These are phyloP conservation scores for Boletus tomentosulus DNA, from an alignment of 768 basidiomycete genomes.

Conservation along the genomic window DNA sequence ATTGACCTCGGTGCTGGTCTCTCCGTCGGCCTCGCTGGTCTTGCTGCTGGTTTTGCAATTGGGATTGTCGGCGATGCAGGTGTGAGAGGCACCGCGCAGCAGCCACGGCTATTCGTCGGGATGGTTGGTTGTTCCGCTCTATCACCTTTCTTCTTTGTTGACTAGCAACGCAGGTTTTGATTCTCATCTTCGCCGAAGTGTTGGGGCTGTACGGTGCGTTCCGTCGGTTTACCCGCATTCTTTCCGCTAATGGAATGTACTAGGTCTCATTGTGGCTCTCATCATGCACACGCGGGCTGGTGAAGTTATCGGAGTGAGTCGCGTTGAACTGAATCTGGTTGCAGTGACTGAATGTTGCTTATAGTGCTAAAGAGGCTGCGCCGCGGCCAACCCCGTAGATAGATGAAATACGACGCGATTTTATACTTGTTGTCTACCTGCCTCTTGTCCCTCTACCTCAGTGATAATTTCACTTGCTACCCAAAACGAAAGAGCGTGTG, in stretches of 20 bases:
- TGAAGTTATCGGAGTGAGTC: slow-evolving; percentile 19
- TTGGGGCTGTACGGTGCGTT: slow-evolving; percentile 80
- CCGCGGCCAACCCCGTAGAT: slow-evolving; percentile 4
- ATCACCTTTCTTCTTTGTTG: neutral
- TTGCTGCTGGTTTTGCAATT: slow-evolving; percentile 96
- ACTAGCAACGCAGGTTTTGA: slow-evolving; percentile 63
- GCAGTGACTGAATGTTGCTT: neutral
- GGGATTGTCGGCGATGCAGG: slow-evolving; percentile 99
- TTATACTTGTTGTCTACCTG: slow-evolving; percentile 9
- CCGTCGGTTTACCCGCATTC: neutral
- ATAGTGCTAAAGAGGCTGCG: slow-evolving; percentile 23
- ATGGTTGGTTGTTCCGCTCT: slow-evolving; percentile 54
- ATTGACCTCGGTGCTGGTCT: slow-evolving; percentile 93
- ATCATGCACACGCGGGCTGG: slow-evolving; percentile 85
- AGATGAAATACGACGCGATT: slow-evolving; percentile 1
- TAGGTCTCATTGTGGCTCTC: slow-evolving; percentile 86
- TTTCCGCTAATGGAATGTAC: neutral
- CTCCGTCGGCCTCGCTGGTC: slow-evolving; percentile 88
- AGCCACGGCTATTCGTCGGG: slow-evolving; percentile 89
- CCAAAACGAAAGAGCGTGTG: no score
- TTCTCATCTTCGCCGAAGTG: slow-evolving; percentile 97
- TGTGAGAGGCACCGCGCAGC: slow-evolving; percentile 96
- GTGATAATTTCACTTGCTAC: slow-evolving; percentile 8
- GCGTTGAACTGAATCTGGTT: neutral
- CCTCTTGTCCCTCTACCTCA: neutral